These are phyloP conservation scores for Gossypium ekmanianum DNA, from an alignment of 345 rosid species.

Conservation along the genomic window DNA sequence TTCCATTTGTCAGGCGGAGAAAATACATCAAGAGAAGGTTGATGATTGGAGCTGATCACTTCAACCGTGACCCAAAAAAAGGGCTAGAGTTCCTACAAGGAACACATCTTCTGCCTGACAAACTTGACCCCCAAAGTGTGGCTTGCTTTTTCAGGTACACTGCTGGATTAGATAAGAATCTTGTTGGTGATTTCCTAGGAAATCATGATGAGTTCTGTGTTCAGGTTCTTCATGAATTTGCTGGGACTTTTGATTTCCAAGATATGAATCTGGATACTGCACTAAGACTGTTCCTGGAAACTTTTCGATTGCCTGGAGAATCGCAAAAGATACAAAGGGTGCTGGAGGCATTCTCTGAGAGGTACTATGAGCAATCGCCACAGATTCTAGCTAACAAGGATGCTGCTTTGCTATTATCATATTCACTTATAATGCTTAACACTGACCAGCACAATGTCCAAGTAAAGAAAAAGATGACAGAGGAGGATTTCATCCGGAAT, in stretches of 20 bases:
- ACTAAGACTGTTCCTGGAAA: constrained; percentile 80
- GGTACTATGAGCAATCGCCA: constrained; percentile 94
- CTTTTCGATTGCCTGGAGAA: constrained; percentile 95
- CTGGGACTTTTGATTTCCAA: constrained; percentile 95
- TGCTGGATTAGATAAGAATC: constrained; percentile 96
- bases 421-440: constrained; percentile 95
- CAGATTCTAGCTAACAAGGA: constrained; percentile 89
- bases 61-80: constrained; percentile 97
- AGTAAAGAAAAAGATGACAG: constrained; percentile 99
- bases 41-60: constrained; percentile 99
- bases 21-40: constrained; percentile 94
- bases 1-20: constrained; percentile 82
- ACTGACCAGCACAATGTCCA: constrained; percentile 97
- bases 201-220: constrained; percentile 98
- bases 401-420: constrained; percentile 89
- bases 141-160: constrained; percentile 99
- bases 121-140: constrained; percentile 99
- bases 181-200: constrained; percentile 96
- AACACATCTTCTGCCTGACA: constrained; percentile 94
- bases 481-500: constrained; percentile 93
- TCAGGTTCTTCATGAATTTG: constrained; percentile 98
- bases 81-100: constrained; percentile 98
- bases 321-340: constrained; percentile 97
- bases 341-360: constrained; percentile 95
- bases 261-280: constrained; percentile 97